Base-by-base conservation (phyloP, 371 early-diverging fungal genomes). In the Mortierella polycephala region DNA sequence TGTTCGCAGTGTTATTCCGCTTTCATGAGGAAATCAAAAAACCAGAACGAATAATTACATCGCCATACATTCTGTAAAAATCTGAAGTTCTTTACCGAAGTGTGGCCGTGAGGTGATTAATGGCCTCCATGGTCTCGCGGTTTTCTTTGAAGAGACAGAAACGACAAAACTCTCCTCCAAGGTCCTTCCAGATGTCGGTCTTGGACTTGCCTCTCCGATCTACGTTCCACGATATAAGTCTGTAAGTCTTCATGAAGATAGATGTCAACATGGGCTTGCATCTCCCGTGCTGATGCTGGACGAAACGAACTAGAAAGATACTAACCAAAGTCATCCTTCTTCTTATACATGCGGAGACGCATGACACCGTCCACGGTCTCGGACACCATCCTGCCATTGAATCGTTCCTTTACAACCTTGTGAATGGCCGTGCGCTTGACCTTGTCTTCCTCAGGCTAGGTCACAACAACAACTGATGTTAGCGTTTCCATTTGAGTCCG, bases 121-220 rank as follows among this genome's bases (percentile, higher is more conserved):
- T 75, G 1, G 91, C 92, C 16, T 93, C 93, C 91, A 95, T 92
- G 9, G 97, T 96, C 75, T 98, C 98, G 23, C 85, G 82, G 75
- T 96, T 96, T 57, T 93, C 91, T 79, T 99, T 99, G 82, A 90
- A 93, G 74, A 98, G 81, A 37, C 88, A 84, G 81, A 97, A 98
- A 56, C 93, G 89, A 59, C 90, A 86, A 74, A 91, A 96, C 20
- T 92, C 88, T 41, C 95, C 95, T 11, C 88, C 87, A 0, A 85
- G 68, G 11, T 74, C 81, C 50, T 87, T 81, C 86, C 84, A 85
- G 13, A 44, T 68, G 51, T 79, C 64, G n/a, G 77, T 79, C 75
- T 61, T 76, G 44, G 20, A 79, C 77, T 69, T 82, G 23, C 81
- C 67, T 57, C 69, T 63, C 6, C 59, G 63, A 45, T 82, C 73